Percentiles rank a stretch among this genome's conserved stretches.
phyloP scores from a whole-genome alignment of 1,284 basidiomycete genomes.

The Lentinula novae-zelandiae region DNA sequence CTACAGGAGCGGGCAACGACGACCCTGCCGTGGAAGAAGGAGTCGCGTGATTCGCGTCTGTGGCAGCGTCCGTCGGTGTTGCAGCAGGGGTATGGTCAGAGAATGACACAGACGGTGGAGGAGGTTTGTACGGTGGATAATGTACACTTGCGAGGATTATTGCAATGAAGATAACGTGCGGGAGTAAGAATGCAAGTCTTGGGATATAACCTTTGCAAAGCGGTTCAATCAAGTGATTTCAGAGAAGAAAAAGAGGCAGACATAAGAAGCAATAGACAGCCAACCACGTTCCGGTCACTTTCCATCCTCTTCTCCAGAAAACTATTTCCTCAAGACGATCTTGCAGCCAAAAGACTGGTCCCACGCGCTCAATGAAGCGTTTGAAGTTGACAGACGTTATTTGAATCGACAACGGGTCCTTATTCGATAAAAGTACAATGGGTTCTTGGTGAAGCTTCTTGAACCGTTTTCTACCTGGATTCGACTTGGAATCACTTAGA shows the following conservation, averaged over 20 bases:
- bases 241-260: slow-evolving; percentile 30
- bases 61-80: slow-evolving; percentile 19
- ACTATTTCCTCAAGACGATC: slow-evolving; percentile 73
- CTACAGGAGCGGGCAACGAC: slow-evolving; percentile 19
- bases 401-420: slow-evolving; percentile 67
- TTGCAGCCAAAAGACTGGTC: slow-evolving; percentile 75
- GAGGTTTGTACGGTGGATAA: slow-evolving; percentile 22
- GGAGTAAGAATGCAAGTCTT: slow-evolving; percentile 58
- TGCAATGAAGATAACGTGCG: slow-evolving; percentile 50
- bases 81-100: slow-evolving; percentile 14
- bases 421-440: slow-evolving; percentile 37
- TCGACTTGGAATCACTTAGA: not conserved
- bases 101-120: slow-evolving; percentile 15
- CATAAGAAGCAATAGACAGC: slow-evolving; percentile 67
- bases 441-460: slow-evolving; percentile 12
- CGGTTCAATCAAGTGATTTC: not conserved
- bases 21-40: slow-evolving; percentile 36
- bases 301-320: slow-evolving; percentile 69
- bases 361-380: slow-evolving; percentile 62
- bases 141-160: slow-evolving; percentile 60
- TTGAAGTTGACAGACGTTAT: slow-evolving; percentile 72
- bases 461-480: slow-evolving; percentile 21
- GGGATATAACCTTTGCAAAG: slow-evolving; percentile 59
- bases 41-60: not conserved
- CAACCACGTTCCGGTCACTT: slow-evolving; percentile 64